Percentiles rank a stretch among this genome's conserved stretches.
Evolutionary conservation across 441 rosid genomes (phyloP).

Genomic region (Rhodomyrtus psidioides): DNA sequence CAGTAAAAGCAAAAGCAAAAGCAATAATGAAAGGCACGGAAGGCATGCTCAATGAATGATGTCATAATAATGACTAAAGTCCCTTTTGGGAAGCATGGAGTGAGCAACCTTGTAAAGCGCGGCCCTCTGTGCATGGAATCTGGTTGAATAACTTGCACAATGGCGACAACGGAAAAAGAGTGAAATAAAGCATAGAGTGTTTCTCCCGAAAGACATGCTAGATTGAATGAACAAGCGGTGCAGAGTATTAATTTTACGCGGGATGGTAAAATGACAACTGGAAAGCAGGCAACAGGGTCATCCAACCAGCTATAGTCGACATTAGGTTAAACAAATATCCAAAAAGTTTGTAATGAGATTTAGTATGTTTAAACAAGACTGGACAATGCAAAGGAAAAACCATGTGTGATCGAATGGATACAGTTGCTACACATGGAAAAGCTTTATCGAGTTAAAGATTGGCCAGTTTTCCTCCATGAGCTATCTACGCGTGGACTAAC

Average conservation of each 20-base stretch:
- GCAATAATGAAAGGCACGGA: slow-evolving; percentile 28
- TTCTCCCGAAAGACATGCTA: background rate
- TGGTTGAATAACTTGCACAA: background rate
- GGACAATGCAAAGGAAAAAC: background rate
- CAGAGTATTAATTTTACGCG: background rate
- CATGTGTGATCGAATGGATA: background rate
- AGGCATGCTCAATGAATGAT: slow-evolving; percentile 41
- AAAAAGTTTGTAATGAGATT: background rate
- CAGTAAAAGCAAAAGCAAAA: slow-evolving; percentile 29
- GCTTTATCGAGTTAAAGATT: background rate
- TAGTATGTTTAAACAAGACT: background rate
- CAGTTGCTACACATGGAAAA: background rate
- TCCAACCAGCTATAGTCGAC: background rate
- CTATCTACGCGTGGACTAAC: background rate
- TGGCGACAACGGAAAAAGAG: background rate
- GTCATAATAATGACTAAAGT: slow-evolving; percentile 21
- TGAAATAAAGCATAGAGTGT: background rate
- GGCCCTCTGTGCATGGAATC: background rate
- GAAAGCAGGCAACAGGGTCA: background rate
- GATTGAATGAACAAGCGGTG: background rate
- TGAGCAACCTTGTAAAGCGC: slow-evolving; percentile 2
- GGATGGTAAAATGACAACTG: background rate
- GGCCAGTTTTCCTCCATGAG: background rate
- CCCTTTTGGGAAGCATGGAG: slow-evolving; percentile 19
- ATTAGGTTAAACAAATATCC: background rate